Evolutionary conservation across 768 basidiomycete genomes (phyloP).

Genomic region (Infundibulicybe gibba): DNA sequence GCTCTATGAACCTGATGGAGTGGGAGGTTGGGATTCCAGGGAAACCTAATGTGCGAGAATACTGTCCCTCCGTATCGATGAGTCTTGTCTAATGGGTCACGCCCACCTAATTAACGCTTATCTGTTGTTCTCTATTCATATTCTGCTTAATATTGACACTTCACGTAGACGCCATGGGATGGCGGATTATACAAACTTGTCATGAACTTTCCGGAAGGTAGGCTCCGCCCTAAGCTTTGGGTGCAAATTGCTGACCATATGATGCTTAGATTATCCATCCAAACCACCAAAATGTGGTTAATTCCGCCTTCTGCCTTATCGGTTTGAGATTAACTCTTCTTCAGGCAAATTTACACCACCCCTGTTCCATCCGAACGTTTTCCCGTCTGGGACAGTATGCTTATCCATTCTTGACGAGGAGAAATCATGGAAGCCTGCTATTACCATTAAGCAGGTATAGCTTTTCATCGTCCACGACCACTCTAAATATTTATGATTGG

Average conservation of each 20-base stretch:
- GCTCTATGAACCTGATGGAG: constrained; percentile 93
- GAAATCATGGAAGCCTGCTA: constrained; percentile 98
- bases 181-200: constrained; percentile 90
- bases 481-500: constrained; percentile 1
- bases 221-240: constrained; percentile 2
- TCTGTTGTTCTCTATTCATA: constrained; percentile 6
- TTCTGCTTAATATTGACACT: constrained; percentile 3
- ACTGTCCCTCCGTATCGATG: not conserved
- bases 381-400: constrained; percentile 98
- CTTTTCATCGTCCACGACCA: not conserved
- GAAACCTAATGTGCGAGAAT: constrained; percentile 73
- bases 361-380: constrained; percentile 97
- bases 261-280: constrained; percentile 78
- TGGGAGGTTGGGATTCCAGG: constrained; percentile 99
- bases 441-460: constrained; percentile 94
- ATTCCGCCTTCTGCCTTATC: not conserved
- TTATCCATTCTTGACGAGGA: constrained; percentile 98
- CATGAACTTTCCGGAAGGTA: constrained; percentile 97
- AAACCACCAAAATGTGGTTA: constrained; percentile 90
- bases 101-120: constrained; percentile 1
- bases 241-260: constrained; percentile 2
- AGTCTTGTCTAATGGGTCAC: no score
- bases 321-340: not conserved
- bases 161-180: constrained; percentile 88
- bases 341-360: constrained; percentile 96